These are phyloP conservation scores for Rhododendron williamsianum DNA, from an alignment of 148 eudicot genomes.

Conservation along the genomic window DNA sequence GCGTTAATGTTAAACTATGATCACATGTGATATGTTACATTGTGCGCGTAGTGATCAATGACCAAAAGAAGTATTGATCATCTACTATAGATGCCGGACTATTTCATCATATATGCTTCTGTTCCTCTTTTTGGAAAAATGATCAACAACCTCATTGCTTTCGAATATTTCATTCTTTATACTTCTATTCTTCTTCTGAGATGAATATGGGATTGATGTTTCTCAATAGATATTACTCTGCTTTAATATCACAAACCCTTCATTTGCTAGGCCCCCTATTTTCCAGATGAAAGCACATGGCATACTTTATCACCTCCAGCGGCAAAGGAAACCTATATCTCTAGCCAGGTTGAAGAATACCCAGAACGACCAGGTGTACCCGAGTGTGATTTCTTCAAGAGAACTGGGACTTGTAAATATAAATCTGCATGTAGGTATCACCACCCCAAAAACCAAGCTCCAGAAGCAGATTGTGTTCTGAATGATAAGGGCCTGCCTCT, in stretches of 20 bases:
- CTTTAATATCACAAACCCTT: neutral
- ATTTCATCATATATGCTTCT: neutral
- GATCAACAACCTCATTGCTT: neutral
- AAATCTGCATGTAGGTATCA: constrained; percentile 45
- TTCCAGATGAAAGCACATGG: constrained; percentile 16
- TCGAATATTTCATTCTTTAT: neutral
- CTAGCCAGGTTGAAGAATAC: constrained; percentile 35
- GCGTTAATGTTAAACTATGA: neutral
- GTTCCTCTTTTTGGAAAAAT: neutral
- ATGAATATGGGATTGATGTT: neutral
- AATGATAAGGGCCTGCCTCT: constrained; percentile 45
- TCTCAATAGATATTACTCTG: neutral
- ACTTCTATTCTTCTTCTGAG: neutral
- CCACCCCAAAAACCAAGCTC: constrained; percentile 40
- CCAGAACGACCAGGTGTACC: constrained; percentile 62
- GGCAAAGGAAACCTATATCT: constrained; percentile 18
- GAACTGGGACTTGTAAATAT: constrained; percentile 56
- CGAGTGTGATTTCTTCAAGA: constrained; percentile 49
- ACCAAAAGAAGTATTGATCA: neutral
- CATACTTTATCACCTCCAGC: constrained; percentile 19
- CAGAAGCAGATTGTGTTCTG: constrained; percentile 21
- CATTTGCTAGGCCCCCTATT: constrained; percentile 15
- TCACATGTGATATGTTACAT: neutral
- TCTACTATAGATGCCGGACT: neutral
- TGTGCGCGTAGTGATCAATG: neutral